Conservation (phyloP, 768 basidiomycete genomes). For the Leccinum subgranulosum region DNA sequence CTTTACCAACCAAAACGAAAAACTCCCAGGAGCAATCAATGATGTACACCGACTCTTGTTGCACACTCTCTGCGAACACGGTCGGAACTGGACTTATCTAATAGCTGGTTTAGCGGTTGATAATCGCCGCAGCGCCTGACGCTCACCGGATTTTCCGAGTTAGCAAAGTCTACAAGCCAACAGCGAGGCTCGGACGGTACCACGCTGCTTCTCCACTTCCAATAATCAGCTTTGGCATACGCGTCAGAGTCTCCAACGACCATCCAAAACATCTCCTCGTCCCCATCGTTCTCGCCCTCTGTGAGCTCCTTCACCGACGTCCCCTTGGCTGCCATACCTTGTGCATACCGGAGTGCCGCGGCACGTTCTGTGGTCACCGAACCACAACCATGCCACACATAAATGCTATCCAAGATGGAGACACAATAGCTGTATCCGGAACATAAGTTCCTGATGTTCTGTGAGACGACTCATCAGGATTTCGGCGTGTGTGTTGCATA, state of each 20-base stretch:
- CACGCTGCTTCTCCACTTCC: conserved; percentile 64
- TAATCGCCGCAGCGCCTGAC: not conserved
- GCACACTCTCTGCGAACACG: conserved; percentile 37
- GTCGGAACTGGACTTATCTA: conserved; percentile 49
- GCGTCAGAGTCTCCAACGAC: conserved; percentile 65
- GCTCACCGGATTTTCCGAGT: conserved; percentile 41
- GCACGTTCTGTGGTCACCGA: conserved; percentile 55
- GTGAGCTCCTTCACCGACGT: conserved; percentile 50
- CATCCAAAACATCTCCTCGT: conserved; percentile 86
- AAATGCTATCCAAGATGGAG: conserved; percentile 64
- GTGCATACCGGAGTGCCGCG: conserved; percentile 62
- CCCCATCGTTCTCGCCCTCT: conserved; percentile 60
- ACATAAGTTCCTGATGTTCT: conserved; percentile 68
- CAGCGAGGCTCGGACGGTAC: conserved; percentile 45
- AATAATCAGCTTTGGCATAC: conserved; percentile 79
- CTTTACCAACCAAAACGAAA: conserved; percentile 67
- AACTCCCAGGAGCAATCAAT: conserved; percentile 79
- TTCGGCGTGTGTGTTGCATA: not conserved
- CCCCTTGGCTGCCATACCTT: conserved; percentile 38
- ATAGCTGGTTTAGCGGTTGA: not conserved
- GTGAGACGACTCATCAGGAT: conserved; percentile 4
- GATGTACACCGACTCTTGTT: conserved; percentile 54
- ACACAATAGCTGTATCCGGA: conserved; percentile 85
- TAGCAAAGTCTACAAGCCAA: conserved; percentile 53
- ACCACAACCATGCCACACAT: conserved; percentile 82